Evolutionary conservation across 2,329 filamentous ascomycete species (phyloP).

Genomic region (Fusarium begoniae): DNA sequence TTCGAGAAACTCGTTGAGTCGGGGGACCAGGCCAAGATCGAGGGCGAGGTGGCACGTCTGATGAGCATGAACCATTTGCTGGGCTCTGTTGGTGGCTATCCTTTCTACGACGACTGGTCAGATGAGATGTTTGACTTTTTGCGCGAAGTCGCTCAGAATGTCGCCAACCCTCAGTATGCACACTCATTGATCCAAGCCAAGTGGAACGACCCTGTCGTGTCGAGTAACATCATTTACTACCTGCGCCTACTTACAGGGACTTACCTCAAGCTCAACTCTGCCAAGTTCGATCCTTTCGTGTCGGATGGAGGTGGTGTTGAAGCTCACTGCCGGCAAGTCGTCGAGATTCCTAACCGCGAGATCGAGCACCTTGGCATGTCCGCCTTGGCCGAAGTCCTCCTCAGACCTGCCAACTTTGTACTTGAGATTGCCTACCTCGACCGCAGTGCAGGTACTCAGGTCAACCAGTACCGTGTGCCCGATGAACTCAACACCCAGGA

Average conservation of each 20-base stretch:
- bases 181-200: conserved; percentile 64
- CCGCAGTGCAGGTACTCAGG: conserved; percentile 78
- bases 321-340: conserved; percentile 73
- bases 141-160: conserved; percentile 66
- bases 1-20: conserved; percentile 83
- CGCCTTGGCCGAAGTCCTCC: conserved; percentile 78
- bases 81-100: conserved; percentile 75
- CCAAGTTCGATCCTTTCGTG: conserved; percentile 78
- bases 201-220: conserved; percentile 77
- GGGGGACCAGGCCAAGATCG: conserved; percentile 70
- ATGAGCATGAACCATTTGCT: conserved; percentile 76
- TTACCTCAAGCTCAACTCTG: conserved; percentile 80
- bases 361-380: conserved; percentile 91
- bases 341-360: conserved; percentile 81
- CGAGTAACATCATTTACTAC: conserved; percentile 86
- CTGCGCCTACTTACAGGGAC: conserved; percentile 82
- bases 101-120: conserved; percentile 81
- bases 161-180: conserved; percentile 67
- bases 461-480: conserved; percentile 75
- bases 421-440: conserved; percentile 94
- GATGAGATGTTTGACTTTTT: conserved; percentile 78
- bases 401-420: conserved; percentile 80
- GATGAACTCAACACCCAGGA: conserved; percentile 61
- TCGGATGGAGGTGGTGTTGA: conserved; percentile 67
- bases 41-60: conserved; percentile 77